Conservation (phyloP, 306 rosid genomes). For the Prunus padus region DNA sequence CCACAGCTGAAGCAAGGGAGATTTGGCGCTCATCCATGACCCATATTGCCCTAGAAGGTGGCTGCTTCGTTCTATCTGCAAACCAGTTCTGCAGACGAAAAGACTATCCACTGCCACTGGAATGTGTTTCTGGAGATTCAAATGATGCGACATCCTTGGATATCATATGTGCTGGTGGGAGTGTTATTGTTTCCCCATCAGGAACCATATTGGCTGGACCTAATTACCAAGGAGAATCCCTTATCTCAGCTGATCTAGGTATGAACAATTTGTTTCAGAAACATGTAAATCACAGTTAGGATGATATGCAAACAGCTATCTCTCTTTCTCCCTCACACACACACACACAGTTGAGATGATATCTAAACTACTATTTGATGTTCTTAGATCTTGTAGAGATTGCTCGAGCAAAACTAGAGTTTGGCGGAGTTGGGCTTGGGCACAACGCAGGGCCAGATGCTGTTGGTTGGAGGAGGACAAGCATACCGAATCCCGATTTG, state of each 20-base stretch:
- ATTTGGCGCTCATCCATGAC: constrained; percentile 76
- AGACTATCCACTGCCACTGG: constrained; percentile 71
- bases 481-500: not conserved
- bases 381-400: constrained; percentile 73
- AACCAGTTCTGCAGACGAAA: constrained; percentile 74
- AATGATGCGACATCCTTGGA: constrained; percentile 11
- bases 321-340: too few relatives aligned
- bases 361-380: constrained; percentile 6
- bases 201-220: constrained; percentile 84
- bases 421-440: constrained; percentile 72
- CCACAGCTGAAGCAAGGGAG: constrained; percentile 70
- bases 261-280: constrained; percentile 3
- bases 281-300: not conserved
- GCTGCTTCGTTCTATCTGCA: constrained; percentile 78
- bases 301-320: not conserved
- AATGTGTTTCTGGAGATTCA: constrained; percentile 53
- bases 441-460: constrained; percentile 52
- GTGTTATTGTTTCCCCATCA: constrained; percentile 76
- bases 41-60: constrained; percentile 80
- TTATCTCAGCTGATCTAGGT: constrained; percentile 83
- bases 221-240: constrained; percentile 71
- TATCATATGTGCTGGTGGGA: constrained; percentile 78
- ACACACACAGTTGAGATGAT: not conserved
- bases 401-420: constrained; percentile 65
- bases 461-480: not conserved